These are phyloP conservation scores for Graphiopsis chlorocephala DNA, from an alignment of 2,329 filamentous ascomycete genomes.

Conservation along the genomic window DNA sequence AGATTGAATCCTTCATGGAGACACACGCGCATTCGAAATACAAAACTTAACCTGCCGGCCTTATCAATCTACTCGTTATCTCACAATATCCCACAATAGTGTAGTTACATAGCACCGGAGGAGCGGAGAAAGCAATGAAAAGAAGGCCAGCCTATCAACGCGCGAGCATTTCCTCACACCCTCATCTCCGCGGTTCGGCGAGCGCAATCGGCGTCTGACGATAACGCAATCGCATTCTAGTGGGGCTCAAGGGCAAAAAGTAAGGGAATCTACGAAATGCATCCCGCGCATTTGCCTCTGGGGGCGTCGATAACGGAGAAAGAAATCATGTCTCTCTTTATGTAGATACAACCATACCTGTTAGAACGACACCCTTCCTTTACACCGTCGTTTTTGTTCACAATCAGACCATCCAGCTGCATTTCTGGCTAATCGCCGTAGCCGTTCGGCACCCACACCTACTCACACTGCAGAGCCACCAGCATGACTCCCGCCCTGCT, in stretches of 20 bases:
- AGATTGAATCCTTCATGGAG: background rate
- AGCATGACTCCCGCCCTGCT: slow-evolving; percentile 59
- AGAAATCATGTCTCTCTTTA: background rate
- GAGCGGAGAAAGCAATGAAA: slow-evolving; percentile 9
- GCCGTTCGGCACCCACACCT: background rate
- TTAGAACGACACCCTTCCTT: background rate
- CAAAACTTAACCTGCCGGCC: background rate
- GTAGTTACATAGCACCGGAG: background rate
- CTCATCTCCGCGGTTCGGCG: slow-evolving; percentile 1
- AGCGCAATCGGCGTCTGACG: slow-evolving; percentile 8
- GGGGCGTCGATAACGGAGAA: slow-evolving; percentile 2
- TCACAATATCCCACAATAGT: background rate
- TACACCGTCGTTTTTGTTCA: background rate
- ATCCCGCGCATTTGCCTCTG: background rate
- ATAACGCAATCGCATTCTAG: slow-evolving; percentile 8
- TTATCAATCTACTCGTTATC: background rate
- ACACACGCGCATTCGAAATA: background rate
- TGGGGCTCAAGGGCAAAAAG: background rate
- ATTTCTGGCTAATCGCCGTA: background rate
- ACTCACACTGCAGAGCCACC: background rate
- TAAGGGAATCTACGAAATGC: background rate
- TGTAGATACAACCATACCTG: background rate
- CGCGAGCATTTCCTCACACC: background rate
- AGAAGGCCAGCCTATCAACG: background rate
- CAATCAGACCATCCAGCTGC: background rate